phyloP scores from a whole-genome alignment of 2,329 filamentous ascomycete species.

The Claviceps paspali region DNA sequence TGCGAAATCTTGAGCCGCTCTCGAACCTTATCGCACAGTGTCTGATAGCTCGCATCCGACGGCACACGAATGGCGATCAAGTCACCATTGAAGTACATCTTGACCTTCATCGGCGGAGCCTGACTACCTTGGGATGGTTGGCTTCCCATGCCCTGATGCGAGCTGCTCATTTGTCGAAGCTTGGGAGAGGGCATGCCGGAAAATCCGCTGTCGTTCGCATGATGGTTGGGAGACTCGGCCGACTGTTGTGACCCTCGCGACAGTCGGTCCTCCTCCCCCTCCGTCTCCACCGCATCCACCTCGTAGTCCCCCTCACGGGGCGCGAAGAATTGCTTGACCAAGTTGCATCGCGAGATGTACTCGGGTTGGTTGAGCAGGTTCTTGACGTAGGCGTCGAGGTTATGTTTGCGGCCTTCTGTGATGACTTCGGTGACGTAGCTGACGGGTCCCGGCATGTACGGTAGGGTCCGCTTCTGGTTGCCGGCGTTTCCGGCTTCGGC shows the following conservation, averaged over 20 bases:
- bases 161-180: slow-evolving; percentile 29
- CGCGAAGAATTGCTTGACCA: slow-evolving; percentile 83
- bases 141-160: slow-evolving; percentile 15
- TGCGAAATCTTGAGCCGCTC: slow-evolving; percentile 64
- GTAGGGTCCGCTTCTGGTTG: slow-evolving; percentile 63
- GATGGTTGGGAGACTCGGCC: slow-evolving; percentile 46
- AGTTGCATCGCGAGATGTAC: slow-evolving; percentile 69
- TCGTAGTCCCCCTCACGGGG: slow-evolving; percentile 87
- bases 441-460: slow-evolving; percentile 96
- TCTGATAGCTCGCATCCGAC: slow-evolving; percentile 58
- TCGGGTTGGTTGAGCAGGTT: slow-evolving; percentile 69
- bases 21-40: slow-evolving; percentile 69
- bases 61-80: slow-evolving; percentile 85
- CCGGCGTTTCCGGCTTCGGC: slow-evolving; percentile 81
- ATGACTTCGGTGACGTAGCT: slow-evolving; percentile 98
- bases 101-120: slow-evolving; percentile 65
- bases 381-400: slow-evolving; percentile 90
- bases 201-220: slow-evolving; percentile 41
- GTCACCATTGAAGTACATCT: slow-evolving; percentile 85
- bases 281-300: slow-evolving; percentile 59
- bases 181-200: slow-evolving; percentile 36
- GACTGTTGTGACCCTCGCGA: slow-evolving; percentile 57
- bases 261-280: slow-evolving; percentile 64
- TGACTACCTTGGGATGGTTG: slow-evolving; percentile 12
- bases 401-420: slow-evolving; percentile 81